These are phyloP conservation scores for Candida odintsovae DNA, from an alignment of 805 yeast species.

Conservation along the genomic window DNA sequence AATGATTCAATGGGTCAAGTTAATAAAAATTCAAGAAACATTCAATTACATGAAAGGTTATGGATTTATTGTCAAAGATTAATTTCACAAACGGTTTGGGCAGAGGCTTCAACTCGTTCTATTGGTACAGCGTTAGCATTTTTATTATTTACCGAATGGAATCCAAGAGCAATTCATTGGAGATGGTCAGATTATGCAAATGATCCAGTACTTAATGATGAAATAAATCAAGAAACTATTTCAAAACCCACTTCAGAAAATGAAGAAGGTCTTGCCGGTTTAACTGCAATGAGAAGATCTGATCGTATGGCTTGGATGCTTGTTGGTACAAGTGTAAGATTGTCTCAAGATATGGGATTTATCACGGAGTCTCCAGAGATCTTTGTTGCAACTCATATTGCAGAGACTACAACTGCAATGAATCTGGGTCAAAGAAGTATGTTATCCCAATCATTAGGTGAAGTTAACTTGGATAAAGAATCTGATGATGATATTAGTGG, in stretches of 20 bases:
- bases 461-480: conserved; percentile 50
- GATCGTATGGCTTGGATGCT: conserved; percentile 94
- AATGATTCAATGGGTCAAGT: conserved; percentile 28
- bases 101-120: conserved; percentile 82
- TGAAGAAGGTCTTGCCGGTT: conserved; percentile 53
- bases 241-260: conserved; percentile 7
- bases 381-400: conserved; percentile 75
- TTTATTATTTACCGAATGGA: conserved; percentile 88
- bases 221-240: conserved; percentile 3
- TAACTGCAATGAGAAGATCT: conserved; percentile 80
- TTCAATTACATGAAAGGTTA: conserved; percentile 67
- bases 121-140: conserved; percentile 85
- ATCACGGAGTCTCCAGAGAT: conserved; percentile 68
- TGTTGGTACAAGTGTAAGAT: conserved; percentile 77
- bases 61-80: conserved; percentile 83
- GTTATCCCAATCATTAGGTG: conserved; percentile 67
- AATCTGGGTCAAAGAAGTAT: conserved; percentile 74
- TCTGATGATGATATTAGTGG: conserved; percentile 24
- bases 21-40: conserved; percentile 35
- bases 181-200: conserved; percentile 82
- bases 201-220: conserved; percentile 32
- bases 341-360: conserved; percentile 83
- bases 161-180: conserved; percentile 91
- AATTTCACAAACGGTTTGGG: conserved; percentile 88
- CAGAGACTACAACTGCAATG: conserved; percentile 80